Evolutionary conservation across 345 rosid genomes (phyloP), one percentile per base, ranked within the genome.

Genomic region (Triadica sebifera): DNA sequence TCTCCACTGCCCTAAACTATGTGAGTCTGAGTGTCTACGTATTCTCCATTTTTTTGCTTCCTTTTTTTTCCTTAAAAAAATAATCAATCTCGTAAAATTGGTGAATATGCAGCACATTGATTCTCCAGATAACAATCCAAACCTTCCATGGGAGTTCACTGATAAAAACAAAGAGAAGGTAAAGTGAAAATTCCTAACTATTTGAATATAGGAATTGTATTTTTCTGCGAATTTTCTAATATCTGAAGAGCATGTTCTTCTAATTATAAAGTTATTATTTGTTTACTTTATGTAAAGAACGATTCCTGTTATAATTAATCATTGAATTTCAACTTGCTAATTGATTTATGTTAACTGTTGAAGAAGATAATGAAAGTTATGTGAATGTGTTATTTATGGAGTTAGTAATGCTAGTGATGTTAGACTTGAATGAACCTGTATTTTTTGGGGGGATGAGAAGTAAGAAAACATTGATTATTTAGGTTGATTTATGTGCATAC

Each of bases 1-100:
- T 93, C 62, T 96, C 99, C 7, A 90, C 99, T 60, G 93, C 98
- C 50, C 82, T 93, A 79, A 93, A 96, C 83, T 90, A 96, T 66
- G 99, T 93, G 78, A 89, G 97, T 81, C 7, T 39, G 16, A 12
- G 0, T 65, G 6, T 20, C 41, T 64, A 24, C 34, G 34, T 17
- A n/a, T 20, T 59, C 37, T 20, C 39, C 15, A 12, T 62, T 66
- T 47, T 43, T 19, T 1, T 43, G 46, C 0, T 43, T 43, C 57
- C 61, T 47, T 43, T 19, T 46, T 57, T 78, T 72, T n/a, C 5
- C 46, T 65, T 13, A 6, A 38, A 29, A 50, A 51, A 39, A 37
- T 61, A 5, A 43, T 66, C 22, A 20, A 13, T 24, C 0, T 41
- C 13, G 17, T 29, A 49, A 56, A 58, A n/a, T 56, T 63, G 65